Conservation (phyloP, 108 stramenopile species). For the Schizochytrium sp. region DNA sequence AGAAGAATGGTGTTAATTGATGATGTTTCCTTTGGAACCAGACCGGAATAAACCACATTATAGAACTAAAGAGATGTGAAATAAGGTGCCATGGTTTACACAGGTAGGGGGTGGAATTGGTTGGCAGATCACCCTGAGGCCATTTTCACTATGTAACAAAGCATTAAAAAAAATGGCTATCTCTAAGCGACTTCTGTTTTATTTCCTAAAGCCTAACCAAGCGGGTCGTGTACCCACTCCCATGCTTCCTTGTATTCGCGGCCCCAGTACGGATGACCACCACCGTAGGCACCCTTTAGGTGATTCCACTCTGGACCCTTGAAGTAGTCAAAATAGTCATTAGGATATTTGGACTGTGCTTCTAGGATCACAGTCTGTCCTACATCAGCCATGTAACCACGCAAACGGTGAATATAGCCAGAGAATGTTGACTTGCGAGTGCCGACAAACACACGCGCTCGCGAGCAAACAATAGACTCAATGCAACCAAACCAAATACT, state of each 20-base stretch:
- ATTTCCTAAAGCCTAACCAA: neutral
- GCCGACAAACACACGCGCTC: slow-evolving; percentile 47
- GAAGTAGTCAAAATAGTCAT: slow-evolving; percentile 56
- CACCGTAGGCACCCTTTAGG: slow-evolving; percentile 46
- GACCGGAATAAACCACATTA: too few relatives aligned
- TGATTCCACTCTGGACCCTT: slow-evolving; percentile 28
- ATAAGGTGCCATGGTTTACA: too few relatives aligned
- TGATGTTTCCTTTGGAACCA: too few relatives aligned
- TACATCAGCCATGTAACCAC: slow-evolving; percentile 52
- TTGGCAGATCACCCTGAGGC: neutral
- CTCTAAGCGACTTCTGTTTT: neutral
- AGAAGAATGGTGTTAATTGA: too few relatives aligned
- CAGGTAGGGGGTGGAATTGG: too few relatives aligned
- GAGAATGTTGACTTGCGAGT: slow-evolving; percentile 55
- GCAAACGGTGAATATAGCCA: slow-evolving; percentile 41
- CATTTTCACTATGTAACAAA: neutral
- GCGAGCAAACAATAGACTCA: slow-evolving; percentile 47
- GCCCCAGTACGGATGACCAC: slow-evolving; percentile 52
- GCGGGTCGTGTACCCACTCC: slow-evolving; percentile 54
- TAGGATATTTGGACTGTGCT: slow-evolving; percentile 47
- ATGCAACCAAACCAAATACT: slow-evolving; percentile 28
- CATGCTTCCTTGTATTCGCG: slow-evolving; percentile 60
- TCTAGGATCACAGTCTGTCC: slow-evolving; percentile 54
- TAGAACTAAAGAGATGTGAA: too few relatives aligned
- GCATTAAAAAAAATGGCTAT: neutral